Base-by-base conservation (phyloP, 495 filamentous ascomycete species). In the Neurospora sp. region DNA sequence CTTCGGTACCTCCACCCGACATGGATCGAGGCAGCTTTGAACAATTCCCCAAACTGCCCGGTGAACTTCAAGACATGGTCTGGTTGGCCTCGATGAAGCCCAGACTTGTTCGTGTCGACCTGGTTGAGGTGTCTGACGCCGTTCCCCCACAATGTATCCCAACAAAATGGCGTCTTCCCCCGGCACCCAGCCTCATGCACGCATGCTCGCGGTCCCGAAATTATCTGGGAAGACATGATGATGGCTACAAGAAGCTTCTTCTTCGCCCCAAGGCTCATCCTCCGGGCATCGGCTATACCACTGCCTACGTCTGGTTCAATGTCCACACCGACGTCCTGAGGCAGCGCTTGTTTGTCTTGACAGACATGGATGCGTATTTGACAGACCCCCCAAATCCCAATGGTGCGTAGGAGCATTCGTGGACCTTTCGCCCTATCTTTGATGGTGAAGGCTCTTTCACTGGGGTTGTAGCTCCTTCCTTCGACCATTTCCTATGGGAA, bases 401-500 rank as follows among this genome's bases (percentile, higher is more conserved):
- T 7, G 1, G 35, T 61, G 27, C 20, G 0, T 53, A 22, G 3
- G n/a, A 22, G 22, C n/a, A 31, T 22, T 70, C 37, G 8, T 42
- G 18, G 18, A 0, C 22, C 0, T 40, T 27, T 73, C 44, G 16
- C 41, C 16, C 41, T 3, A 0, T 42, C 14, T 42, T 42, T 42
- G 41, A 42, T 42, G 41, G 0, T 7, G 41, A 8, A 42, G 41
- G 16, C 41, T 42, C 41, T 42, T 42, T 42, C 41, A 42, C 41
- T 0, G 41, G 16, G 41, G 5, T 42, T 3, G 41, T 8, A 42
- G 16, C 14, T 42, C 16, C 41, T 42, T 0, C 8, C 41, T 18
- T 42, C 16, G 41, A 8, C 8, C 0, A 42, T 42, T 18, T 0
- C 16, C 41, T 18, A 0, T 0, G 1, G 5, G 0, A 18, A 3